Evolutionary conservation across 2,329 filamentous ascomycete genomes (phyloP), one percentile per base, ranked within the genome.

Genomic region (Byssothecium circinans): DNA sequence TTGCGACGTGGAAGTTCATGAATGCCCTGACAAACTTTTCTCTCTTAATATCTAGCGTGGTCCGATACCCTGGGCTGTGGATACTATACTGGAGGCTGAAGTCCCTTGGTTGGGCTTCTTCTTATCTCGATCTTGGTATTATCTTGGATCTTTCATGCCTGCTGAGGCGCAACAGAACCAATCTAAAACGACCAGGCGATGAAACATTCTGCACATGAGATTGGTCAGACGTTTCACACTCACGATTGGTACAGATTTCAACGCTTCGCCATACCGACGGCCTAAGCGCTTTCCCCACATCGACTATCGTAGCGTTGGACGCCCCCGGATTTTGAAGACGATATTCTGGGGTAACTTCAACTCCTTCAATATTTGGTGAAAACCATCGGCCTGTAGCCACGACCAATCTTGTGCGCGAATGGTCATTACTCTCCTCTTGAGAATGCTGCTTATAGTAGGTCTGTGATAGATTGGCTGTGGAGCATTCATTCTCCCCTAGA

Each of bases 121-220:
- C 53, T 55, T 30, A 40, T 49, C 50, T 33, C 30, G 45, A 56
- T 22, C 50, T 57, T 50, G 54, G 37, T 36, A 43, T 27, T 32
- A 46, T 62, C 57, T 58, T 62, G 43, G 60, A 63, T 65, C 40
- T 42, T 52, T 60, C 49, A 37, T 39, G 40, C 15, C 19, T 25
- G 45, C 34, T 23, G 34, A 30, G 44, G 39, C 35, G 35, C 39
- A 47, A 43, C 37, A 43, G 17, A 25, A 35, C 45, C 38, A 60
- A 59, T 62, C 45, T 66, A 57, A 43, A 36, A 14, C 22, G 44
- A 47, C 60, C 56, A 33, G 56, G 57, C 47, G 58, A 12, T 53
- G 45, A 58, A 56, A 57, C 60, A 41, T 45, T 36, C 53, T 34
- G 49, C 8, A 37, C 12, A 36, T 36, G 30, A 22, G n/a, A 20